Percentiles rank a stretch among this genome's conserved stretches.
phyloP scores from a whole-genome alignment of 2,329 filamentous ascomycete species.

The Colletotrichum cereale region DNA sequence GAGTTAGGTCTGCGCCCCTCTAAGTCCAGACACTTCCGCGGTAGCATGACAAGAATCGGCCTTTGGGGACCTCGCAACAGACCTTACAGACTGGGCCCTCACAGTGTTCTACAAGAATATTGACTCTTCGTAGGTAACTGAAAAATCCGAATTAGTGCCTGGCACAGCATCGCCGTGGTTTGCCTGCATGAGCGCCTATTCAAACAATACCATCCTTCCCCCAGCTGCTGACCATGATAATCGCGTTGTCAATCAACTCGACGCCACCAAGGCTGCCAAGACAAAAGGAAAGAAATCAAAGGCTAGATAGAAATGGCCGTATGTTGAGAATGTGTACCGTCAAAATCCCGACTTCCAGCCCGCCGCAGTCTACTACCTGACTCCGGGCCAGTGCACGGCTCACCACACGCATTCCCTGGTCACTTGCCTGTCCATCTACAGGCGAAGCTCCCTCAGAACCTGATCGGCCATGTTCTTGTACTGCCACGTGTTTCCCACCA shows the following conservation, averaged over 20 bases:
- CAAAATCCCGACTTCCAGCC: not conserved
- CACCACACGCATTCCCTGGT: not conserved
- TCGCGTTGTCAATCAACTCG: not conserved
- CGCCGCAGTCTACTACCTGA: not conserved
- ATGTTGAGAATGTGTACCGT: conserved; percentile 10
- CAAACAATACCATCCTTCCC: conserved; percentile 10
- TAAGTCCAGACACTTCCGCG: not conserved
- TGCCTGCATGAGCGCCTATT: not conserved
- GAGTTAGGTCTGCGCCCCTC: not conserved
- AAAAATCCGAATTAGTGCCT: conserved; percentile 6
- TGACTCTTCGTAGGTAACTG: not conserved
- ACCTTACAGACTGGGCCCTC: not conserved
- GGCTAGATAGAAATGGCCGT: conserved; percentile 2
- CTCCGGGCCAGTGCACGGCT: not conserved
- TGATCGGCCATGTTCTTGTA: conserved; percentile 99
- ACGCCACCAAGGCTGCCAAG: not conserved
- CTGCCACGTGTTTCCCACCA: conserved; percentile 96
- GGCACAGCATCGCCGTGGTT: not conserved
- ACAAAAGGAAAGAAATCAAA: conserved; percentile 13
- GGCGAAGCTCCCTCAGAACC: conserved; percentile 86
- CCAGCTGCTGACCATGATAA: conserved; percentile 7
- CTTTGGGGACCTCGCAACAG: not conserved
- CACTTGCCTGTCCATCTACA: conserved; percentile 61
- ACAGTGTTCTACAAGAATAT: no score
- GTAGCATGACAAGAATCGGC: not conserved